Evolutionary conservation across 331 rosid genomes (phyloP).

Genomic region (Arachis monticola): DNA sequence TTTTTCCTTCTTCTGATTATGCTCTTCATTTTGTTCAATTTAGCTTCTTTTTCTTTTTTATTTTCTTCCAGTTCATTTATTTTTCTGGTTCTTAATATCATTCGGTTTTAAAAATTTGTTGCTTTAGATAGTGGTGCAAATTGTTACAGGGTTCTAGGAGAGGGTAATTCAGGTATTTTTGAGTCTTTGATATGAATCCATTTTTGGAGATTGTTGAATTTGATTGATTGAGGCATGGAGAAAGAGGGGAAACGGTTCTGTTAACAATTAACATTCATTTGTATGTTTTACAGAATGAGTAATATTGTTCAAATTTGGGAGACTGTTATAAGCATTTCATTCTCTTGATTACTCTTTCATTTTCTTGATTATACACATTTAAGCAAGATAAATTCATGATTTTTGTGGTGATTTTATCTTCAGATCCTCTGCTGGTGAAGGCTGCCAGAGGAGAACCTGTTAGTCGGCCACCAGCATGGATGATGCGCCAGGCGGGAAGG

Average conservation of each 20-base stretch:
- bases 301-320: not conserved
- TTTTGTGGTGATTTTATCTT: not conserved
- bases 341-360: not conserved
- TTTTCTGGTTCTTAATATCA: not conserved
- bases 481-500: constrained; percentile 99
- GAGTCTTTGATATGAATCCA: constrained; percentile 6
- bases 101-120: not conserved
- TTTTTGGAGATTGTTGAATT: constrained; percentile 11
- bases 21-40: constrained; percentile 10
- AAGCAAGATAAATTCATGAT: not conserved
- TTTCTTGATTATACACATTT: not conserved
- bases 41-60: not conserved
- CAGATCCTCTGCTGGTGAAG: constrained; percentile 92
- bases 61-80: not conserved
- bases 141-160: constrained; percentile 12
- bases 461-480: constrained; percentile 97
- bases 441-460: constrained; percentile 95
- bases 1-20: not conserved
- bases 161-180: not conserved
- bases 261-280: constrained; percentile 7
- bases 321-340: constrained; percentile 17
- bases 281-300: constrained; percentile 3
- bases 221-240: not conserved
- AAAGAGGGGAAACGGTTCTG: not conserved
- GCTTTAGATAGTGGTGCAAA: not conserved